phyloP scores from a whole-genome alignment of 805 yeast species.

The Yarrowia phangngaensis region DNA sequence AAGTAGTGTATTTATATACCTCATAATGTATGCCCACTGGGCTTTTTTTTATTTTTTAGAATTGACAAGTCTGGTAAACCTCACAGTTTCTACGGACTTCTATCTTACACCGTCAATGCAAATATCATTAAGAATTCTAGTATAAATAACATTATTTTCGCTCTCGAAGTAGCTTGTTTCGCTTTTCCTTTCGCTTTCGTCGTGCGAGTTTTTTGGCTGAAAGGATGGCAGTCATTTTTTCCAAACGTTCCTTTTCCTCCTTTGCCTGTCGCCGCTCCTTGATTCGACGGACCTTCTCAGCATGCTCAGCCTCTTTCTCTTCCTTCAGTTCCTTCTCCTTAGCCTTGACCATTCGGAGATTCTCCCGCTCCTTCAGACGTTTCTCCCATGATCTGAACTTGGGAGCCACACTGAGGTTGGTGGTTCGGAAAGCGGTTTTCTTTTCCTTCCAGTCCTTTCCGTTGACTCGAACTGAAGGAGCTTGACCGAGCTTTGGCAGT shows the following conservation, averaged over 20 bases:
- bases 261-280: conserved; percentile 75
- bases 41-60: too few relatives aligned
- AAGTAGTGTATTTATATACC: too few relatives aligned
- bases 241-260: conserved; percentile 87
- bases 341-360: conserved; percentile 63
- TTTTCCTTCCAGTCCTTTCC: conserved; percentile 42
- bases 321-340: conserved; percentile 69
- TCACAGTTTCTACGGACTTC: too few relatives aligned
- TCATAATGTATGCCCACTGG: too few relatives aligned
- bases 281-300: conserved; percentile 41
- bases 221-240: conserved; percentile 77
- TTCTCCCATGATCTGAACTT: conserved; percentile 52
- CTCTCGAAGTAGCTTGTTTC: conserved; percentile 88
- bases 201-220: conserved; percentile 89
- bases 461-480: conserved; percentile 34
- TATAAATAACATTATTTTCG: conserved; percentile 48
- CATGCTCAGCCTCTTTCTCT: conserved; percentile 64
- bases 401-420: conserved; percentile 48
- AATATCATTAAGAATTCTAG: too few relatives aligned
- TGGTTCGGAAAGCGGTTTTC: conserved; percentile 38
- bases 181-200: conserved; percentile 84
- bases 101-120: too few relatives aligned
- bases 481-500: conserved; percentile 14
- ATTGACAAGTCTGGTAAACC: too few relatives aligned
- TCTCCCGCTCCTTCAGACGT: conserved; percentile 61